phyloP scores from a whole-genome alignment of 2,329 filamentous ascomycete genomes.

The Neurospora sp. region DNA sequence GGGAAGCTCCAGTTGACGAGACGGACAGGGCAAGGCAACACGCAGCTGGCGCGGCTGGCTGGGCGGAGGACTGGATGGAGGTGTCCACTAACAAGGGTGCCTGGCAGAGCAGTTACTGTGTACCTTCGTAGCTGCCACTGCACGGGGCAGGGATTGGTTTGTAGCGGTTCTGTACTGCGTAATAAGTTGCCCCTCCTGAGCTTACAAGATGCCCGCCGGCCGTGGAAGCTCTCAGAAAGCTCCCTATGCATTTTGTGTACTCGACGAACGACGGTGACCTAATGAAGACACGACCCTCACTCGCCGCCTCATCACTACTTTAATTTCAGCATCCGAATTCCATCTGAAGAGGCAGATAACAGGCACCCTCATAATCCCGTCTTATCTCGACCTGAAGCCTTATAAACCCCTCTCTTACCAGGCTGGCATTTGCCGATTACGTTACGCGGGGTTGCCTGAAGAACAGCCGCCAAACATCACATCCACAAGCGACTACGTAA shows the following conservation, averaged over 20 bases:
- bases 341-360: neutral
- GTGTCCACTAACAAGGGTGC: constrained; percentile 7
- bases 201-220: neutral
- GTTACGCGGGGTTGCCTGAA: neutral
- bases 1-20: constrained; percentile 15
- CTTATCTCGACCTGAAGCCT: neutral
- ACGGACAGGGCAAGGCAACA: constrained; percentile 20
- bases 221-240: constrained; percentile 3
- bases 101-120: constrained; percentile 1
- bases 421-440: neutral
- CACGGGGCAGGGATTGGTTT: neutral
- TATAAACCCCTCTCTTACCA: neutral
- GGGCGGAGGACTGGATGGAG: constrained; percentile 1
- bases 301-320: neutral
- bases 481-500: neutral
- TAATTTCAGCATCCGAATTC: neutral
- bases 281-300: neutral
- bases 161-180: neutral
- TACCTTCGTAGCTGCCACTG: neutral
- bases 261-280: neutral
- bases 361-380: neutral
- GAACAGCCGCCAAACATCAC: neutral
- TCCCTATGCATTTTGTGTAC: neutral
- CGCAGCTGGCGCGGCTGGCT: constrained; percentile 24
- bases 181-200: constrained; percentile 14